Evolutionary conservation across 345 rosid genomes (phyloP).

Genomic region (Moricandia moricandioides): DNA sequence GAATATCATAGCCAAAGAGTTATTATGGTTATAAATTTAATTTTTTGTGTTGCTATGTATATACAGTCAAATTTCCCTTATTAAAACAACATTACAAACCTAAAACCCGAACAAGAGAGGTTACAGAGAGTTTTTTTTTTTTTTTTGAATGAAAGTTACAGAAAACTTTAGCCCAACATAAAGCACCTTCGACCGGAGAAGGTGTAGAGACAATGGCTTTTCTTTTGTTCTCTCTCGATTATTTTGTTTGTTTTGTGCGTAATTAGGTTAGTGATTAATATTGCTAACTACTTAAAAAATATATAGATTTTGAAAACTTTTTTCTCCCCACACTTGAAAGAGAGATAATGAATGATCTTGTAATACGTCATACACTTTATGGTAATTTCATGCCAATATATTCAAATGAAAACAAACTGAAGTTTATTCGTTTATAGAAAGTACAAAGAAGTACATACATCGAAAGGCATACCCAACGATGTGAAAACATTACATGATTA

Average conservation of each 20-base stretch:
- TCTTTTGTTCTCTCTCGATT: not conserved
- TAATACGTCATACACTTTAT: not conserved
- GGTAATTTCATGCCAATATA: not conserved
- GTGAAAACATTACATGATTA: slow-evolving; percentile 9
- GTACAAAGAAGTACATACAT: not conserved
- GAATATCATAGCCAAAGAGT: too few species aligned
- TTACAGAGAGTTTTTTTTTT: too few species aligned
- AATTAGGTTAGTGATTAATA: not conserved
- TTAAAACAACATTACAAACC: too few species aligned
- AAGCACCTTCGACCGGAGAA: not conserved
- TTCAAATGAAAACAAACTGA: not conserved
- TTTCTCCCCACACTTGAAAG: not conserved
- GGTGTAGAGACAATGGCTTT: not conserved
- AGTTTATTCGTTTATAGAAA: not conserved
- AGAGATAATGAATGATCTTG: not conserved
- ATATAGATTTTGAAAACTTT: too few species aligned
- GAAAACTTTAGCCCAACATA: too few species aligned
- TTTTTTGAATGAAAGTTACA: too few species aligned
- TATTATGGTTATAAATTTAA: too few species aligned
- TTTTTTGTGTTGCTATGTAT: too few species aligned
- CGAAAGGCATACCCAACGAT: not conserved
- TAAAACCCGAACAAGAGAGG: too few species aligned
- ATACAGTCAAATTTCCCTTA: too few species aligned
- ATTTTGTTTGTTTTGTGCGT: not conserved
- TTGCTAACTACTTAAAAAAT: not conserved